Base-by-base conservation (phyloP, 2,329 filamentous ascomycete genomes). In the Catunica adiposa region DNA sequence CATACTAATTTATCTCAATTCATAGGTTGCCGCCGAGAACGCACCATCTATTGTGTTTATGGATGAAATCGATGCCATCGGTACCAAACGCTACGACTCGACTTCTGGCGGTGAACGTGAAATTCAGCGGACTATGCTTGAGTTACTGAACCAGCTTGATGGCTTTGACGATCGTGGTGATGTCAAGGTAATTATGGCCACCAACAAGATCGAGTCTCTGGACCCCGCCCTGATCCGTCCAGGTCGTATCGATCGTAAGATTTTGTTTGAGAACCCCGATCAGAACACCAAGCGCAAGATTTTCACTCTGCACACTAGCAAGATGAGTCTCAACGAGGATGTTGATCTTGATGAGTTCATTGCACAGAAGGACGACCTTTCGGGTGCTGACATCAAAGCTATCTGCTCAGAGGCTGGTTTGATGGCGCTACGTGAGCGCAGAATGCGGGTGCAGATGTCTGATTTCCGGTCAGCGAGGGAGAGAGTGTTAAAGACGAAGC, bases 321-420 rank as follows among this genome's bases (percentile, higher is more conserved):
- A 98, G 79, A 98, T 98, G 92, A 95, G 82, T 54, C 77, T 98
- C 42, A 88, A 87, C 63, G 84, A 90, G 59, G 94, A 98, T 62
- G 92, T 98, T n/a, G 94, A 98, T 60, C 76, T 98, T 48, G 92
- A 98, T 64, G 92, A 98, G 71, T 97, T 98, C 66, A 96, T 98
- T 67, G 89, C 82, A 61, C 90, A 97, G 69, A 98, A 98, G 77
- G 92, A 98, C 64, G 94, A 98, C 64, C 76, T 98, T 6, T 94
- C 86, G 3, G 92, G 92, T 69, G 92, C 92, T 37, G 92, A 98
- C 70, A 97, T 98, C 76, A 94, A 97, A 72, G 92, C 92, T 51
- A 98, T 98, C 64, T 98, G 92, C 72, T 95, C 89, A 29, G 92
- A 98, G 68, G 90, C 92, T 46, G 92, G 92, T 69, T 74, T 98